phyloP scores from a whole-genome alignment of 345 rosid species.

The Boechera divaricarpa region DNA sequence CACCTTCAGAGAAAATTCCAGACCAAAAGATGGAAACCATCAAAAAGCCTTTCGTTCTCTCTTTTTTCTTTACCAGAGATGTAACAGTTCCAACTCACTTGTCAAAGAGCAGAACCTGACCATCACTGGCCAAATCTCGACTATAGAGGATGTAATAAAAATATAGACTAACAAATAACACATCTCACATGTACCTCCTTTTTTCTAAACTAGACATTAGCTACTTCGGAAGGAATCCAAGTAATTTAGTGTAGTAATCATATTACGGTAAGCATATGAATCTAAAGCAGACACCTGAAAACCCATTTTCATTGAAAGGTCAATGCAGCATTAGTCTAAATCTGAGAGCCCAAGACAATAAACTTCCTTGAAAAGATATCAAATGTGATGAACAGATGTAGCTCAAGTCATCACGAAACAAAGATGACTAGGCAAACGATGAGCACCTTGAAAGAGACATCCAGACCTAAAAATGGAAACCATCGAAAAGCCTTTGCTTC shows the following conservation, averaged over 20 bases:
- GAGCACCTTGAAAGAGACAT: conserved; percentile 47
- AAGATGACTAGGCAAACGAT: conserved; percentile 45
- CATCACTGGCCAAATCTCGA: conserved; percentile 37
- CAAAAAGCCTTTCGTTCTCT: conserved; percentile 45
- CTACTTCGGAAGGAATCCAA: no score
- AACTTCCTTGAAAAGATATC: background rate
- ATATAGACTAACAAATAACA: background rate
- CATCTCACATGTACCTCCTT: no score
- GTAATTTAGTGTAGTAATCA: no score
- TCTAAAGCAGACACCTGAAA: background rate
- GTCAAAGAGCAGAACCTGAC: conserved; percentile 48
- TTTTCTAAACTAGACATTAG: no score
- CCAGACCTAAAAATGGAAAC: conserved; percentile 46
- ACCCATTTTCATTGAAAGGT: background rate
- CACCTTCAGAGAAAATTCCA: conserved; percentile 49
- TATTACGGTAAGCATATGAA: background rate
- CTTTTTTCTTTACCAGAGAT: conserved; percentile 53
- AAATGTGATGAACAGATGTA: conserved; percentile 46
- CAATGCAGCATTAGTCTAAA: background rate
- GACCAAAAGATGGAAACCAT: conserved; percentile 53
- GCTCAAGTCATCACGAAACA: conserved; percentile 36
- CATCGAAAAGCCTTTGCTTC: conserved; percentile 45
- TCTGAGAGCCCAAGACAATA: background rate
- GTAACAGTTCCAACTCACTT: conserved; percentile 51
- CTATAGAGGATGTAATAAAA: background rate